A percentile compares a stretch with the other conserved stretches of the same genome.
These are phyloP conservation scores for Bonia amplexicaulis DNA, from an alignment of 176 grass and related monocot genomes.

Conservation along the genomic window DNA sequence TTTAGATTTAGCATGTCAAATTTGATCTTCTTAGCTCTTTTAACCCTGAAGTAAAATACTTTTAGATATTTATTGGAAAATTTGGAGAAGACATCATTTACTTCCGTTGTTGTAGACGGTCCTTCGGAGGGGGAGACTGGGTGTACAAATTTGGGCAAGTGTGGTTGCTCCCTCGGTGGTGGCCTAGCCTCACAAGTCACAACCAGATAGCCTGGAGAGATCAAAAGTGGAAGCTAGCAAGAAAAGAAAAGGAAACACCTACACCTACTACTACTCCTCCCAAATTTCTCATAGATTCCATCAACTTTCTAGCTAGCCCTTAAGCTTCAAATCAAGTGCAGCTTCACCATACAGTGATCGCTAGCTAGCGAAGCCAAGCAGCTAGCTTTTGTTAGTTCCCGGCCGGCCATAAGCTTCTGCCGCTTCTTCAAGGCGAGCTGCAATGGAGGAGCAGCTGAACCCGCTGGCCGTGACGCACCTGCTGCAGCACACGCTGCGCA, in stretches of 20 bases:
- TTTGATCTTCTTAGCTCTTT: too few relatives aligned
- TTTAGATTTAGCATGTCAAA: too few relatives aligned
- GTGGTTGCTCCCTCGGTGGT: constrained; percentile 25
- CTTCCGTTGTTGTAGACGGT: too few relatives aligned
- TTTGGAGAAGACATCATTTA: too few relatives aligned
- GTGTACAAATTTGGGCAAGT: constrained; percentile 34
- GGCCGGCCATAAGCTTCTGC: neutral
- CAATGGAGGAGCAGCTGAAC: constrained; percentile 73
- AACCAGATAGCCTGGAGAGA: constrained; percentile 14
- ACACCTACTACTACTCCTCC: neutral
- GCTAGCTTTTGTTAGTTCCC: neutral
- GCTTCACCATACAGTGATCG: neutral
- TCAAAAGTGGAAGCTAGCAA: constrained; percentile 22
- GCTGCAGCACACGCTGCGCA: constrained; percentile 68
- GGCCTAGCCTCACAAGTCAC: constrained; percentile 37
- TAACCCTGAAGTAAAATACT: too few relatives aligned
- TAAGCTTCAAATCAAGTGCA: constrained; percentile 14
- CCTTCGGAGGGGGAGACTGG: neutral
- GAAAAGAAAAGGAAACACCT: constrained; percentile 22
- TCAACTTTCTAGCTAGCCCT: neutral
- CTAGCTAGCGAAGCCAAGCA: neutral
- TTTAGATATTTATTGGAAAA: too few relatives aligned
- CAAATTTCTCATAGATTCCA: constrained; percentile 13
- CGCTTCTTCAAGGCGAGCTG: neutral
- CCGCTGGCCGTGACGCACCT: constrained; percentile 61